These are phyloP conservation scores for Aegilops speltoides DNA, from an alignment of 176 grass and related monocot genomes.

Conservation along the genomic window DNA sequence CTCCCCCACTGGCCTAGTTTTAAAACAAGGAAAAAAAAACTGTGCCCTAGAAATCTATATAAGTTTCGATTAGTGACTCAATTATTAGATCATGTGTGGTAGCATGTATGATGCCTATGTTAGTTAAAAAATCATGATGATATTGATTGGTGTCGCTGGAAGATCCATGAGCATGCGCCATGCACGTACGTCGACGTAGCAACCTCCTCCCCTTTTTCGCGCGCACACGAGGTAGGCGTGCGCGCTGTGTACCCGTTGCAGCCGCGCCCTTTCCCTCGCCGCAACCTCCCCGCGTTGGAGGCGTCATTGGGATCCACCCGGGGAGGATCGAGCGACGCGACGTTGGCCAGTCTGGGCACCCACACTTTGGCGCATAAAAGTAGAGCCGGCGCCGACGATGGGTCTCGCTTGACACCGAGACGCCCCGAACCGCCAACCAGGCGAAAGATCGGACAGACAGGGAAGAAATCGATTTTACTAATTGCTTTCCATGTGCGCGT, in stretches of 20 bases:
- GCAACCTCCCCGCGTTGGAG: not conserved
- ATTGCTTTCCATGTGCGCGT: constrained; percentile 15
- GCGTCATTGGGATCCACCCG: not conserved
- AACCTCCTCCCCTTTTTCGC: not conserved
- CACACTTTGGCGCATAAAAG: not conserved
- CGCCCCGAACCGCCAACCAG: not conserved
- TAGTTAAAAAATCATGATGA: not conserved
- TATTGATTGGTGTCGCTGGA: not conserved
- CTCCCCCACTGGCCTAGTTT: no score
- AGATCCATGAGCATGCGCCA: not conserved
- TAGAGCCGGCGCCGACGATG: not conserved
- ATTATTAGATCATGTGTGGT: not conserved
- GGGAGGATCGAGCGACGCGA: not conserved
- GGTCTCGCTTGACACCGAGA: not conserved
- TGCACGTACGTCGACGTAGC: not conserved
- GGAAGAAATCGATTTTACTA: not conserved
- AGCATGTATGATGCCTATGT: not conserved
- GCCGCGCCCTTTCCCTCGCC: not conserved
- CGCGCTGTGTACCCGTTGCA: not conserved
- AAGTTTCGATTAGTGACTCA: not conserved
- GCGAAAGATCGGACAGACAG: not conserved
- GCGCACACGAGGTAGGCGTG: not conserved
- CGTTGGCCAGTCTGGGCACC: not conserved
- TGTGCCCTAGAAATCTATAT: no score
- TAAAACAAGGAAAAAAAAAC: no score